Conservation (phyloP, 306 rosid genomes). For the Fragaria ananassa region DNA sequence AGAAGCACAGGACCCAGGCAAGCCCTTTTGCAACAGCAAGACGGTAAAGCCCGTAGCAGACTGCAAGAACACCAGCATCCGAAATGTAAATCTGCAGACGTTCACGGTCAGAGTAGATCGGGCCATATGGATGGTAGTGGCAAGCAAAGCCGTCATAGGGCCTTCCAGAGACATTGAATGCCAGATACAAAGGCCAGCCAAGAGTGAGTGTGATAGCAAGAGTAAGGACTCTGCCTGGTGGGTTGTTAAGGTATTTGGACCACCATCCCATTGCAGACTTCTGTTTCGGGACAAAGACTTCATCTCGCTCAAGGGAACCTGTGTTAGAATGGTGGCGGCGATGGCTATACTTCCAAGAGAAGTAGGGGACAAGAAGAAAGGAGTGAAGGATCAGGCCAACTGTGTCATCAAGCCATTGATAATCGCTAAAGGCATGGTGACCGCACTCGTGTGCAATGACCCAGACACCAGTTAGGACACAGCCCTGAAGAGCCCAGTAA, state of each 20-base stretch:
- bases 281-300: conserved; percentile 87
- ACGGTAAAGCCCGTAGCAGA: conserved; percentile 49
- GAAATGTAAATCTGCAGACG: conserved; percentile 70
- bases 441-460: conserved; percentile 97
- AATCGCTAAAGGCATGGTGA: conserved; percentile 95
- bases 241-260: conserved; percentile 76
- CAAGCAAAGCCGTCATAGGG: conserved; percentile 61
- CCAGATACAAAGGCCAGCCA: conserved; percentile 79
- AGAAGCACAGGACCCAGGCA: conserved; percentile 72
- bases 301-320: conserved; percentile 81
- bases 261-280: conserved; percentile 51
- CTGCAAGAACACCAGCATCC: conserved; percentile 45
- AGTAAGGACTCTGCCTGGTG: conserved; percentile 59
- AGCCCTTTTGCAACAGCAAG: conserved; percentile 63
- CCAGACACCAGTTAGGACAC: conserved; percentile 92
- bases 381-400: conserved; percentile 92
- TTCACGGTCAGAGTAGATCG: conserved; percentile 68
- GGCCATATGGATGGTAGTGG: conserved; percentile 80
- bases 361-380: conserved; percentile 82
- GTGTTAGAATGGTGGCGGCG: conserved; percentile 97
- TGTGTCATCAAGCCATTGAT: conserved; percentile 86
- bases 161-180: conserved; percentile 71
- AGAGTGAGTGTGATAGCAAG: conserved; percentile 48
- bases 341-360: conserved; percentile 97
- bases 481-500: conserved; percentile 62